phyloP scores from a whole-genome alignment of 441 rosid genomes.

The Mallotus repandus region DNA sequence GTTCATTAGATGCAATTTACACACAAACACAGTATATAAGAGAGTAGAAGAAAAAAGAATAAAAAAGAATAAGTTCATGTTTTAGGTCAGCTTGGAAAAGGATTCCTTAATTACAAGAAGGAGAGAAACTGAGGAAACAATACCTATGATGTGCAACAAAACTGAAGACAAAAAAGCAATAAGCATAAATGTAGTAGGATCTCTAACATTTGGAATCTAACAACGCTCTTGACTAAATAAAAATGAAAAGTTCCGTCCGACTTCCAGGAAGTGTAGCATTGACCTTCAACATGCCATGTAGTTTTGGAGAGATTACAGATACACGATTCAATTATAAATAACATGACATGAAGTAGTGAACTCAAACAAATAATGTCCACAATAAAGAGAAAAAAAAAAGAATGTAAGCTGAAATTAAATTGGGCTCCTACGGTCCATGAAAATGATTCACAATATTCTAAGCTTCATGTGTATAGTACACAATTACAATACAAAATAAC shows the following conservation, averaged over 20 bases:
- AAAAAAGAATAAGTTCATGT: no score
- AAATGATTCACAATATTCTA: conserved; percentile 9
- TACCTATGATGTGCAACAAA: neutral
- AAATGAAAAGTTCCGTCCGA: no score
- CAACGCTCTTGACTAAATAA: no score
- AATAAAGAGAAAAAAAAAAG: neutral
- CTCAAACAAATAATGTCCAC: neutral
- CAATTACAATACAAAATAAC: neutral
- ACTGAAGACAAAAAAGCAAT: neutral
- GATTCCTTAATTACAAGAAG: neutral
- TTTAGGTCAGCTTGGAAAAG: neutral
- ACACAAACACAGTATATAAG: neutral
- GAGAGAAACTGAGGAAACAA: neutral
- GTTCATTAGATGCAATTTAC: neutral
- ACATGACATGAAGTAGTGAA: neutral
- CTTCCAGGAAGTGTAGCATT: no score
- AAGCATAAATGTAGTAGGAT: neutral
- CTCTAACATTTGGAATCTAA: no score
- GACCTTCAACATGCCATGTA: neutral
- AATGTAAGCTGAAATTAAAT: neutral
- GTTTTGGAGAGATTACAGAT: neutral
- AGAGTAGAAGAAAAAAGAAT: neutral
- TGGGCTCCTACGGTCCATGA: conserved; percentile 3
- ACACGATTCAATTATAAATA: neutral
- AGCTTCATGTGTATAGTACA: neutral